Conservation (phyloP, 768 basidiomycete genomes). For the Kwoniella sp. region DNA sequence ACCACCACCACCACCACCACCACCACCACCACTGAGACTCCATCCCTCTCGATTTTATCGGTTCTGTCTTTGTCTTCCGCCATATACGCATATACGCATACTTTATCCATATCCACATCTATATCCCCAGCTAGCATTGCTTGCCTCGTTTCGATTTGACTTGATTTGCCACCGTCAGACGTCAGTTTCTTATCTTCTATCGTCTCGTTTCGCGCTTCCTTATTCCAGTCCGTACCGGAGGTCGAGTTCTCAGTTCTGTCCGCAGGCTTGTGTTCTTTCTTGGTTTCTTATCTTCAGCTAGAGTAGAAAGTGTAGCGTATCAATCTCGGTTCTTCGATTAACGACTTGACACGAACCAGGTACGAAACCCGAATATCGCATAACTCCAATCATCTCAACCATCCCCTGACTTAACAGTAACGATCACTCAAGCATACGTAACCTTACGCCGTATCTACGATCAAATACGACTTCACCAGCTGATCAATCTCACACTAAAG, state of each 20-base stretch:
- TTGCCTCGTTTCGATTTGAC: too few species aligned
- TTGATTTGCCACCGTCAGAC: background rate
- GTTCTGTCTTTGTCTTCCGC: background rate
- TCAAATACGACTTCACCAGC: conserved; percentile 3
- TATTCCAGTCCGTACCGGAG: too few species aligned
- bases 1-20: background rate
- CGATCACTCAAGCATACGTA: background rate
- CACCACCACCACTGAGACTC: background rate
- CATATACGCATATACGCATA: background rate
- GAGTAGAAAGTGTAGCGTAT: background rate
- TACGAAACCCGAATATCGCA: background rate
- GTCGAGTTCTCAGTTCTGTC: too few species aligned
- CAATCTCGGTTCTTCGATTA: background rate
- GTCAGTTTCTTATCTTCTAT: too few species aligned
- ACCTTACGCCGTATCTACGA: background rate
- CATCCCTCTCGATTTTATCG: background rate
- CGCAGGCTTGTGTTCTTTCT: background rate
- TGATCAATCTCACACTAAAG: conserved; percentile 5
- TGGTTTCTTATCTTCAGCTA: background rate
- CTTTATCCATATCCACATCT: background rate
- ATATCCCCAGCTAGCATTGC: too few species aligned
- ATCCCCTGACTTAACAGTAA: background rate
- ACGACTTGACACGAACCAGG: background rate
- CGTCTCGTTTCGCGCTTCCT: background rate
- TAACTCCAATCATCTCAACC: background rate